phyloP scores from a whole-genome alignment of 164 flowering plant species.

The Tetracentron sinense region DNA sequence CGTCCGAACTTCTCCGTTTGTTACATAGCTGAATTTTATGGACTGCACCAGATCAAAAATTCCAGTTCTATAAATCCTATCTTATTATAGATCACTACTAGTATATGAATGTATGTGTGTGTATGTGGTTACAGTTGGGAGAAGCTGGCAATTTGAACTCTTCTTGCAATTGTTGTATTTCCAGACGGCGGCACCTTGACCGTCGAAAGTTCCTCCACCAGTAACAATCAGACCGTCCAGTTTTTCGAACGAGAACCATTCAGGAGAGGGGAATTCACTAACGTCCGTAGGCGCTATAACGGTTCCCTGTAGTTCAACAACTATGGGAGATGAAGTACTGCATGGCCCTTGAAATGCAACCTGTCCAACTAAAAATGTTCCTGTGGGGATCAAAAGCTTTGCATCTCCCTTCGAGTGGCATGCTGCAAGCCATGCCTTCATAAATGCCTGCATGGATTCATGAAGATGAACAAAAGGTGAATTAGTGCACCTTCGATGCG shows the following conservation, averaged over 20 bases:
- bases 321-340: slow-evolving; percentile 24
- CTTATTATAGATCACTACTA: too few relatives aligned
- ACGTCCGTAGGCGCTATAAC: slow-evolving; percentile 30
- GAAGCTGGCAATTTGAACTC: slow-evolving; percentile 21
- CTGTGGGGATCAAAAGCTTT: slow-evolving; percentile 39
- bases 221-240: slow-evolving; percentile 33
- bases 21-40: slow-evolving; percentile 28
- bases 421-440: slow-evolving; percentile 41
- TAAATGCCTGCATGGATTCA: slow-evolving; percentile 40
- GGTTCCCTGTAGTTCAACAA: slow-evolving; percentile 36
- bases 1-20: slow-evolving; percentile 26
- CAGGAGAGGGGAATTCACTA: slow-evolving; percentile 18
- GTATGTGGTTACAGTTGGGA: slow-evolving; percentile 33
- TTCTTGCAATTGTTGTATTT: slow-evolving; percentile 23
- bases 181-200: slow-evolving; percentile 45
- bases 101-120: neutral
- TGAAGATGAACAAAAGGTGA: too few relatives aligned
- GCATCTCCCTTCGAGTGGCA: slow-evolving; percentile 27
- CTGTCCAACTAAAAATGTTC: slow-evolving; percentile 32
- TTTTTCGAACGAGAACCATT: slow-evolving; percentile 36
- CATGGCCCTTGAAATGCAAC: slow-evolving; percentile 55
- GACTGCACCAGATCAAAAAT: slow-evolving; percentile 25
- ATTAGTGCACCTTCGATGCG: too few relatives aligned
- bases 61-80: neutral
- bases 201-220: slow-evolving; percentile 49